These are phyloP conservation scores for Diutina neorugosa DNA, from an alignment of 1,139 yeast species.

Conservation along the genomic window DNA sequence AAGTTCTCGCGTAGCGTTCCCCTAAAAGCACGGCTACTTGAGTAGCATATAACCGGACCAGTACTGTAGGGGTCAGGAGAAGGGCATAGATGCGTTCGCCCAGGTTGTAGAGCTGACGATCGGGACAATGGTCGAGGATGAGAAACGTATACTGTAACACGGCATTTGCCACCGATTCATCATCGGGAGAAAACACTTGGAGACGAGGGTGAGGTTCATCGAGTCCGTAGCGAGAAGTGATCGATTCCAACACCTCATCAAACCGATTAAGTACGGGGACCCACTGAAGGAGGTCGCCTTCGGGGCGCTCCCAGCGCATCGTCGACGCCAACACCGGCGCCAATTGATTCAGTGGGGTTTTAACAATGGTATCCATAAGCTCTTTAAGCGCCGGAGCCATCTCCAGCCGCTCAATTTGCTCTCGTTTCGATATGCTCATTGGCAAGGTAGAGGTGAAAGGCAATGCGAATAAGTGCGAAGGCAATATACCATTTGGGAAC, in stretches of 20 bases:
- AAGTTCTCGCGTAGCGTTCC: slow-evolving; percentile 39
- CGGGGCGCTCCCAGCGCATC: slow-evolving; percentile 49
- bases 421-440: slow-evolving; percentile 11
- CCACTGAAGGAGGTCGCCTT: slow-evolving; percentile 72
- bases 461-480: background rate
- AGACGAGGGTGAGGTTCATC: slow-evolving; percentile 33
- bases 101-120: slow-evolving; percentile 57
- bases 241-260: slow-evolving; percentile 49
- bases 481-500: background rate
- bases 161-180: slow-evolving; percentile 33
- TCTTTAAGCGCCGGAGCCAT: slow-evolving; percentile 23
- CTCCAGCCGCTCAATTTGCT: slow-evolving; percentile 21
- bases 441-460: background rate
- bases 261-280: slow-evolving; percentile 62
- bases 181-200: slow-evolving; percentile 30
- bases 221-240: slow-evolving; percentile 44
- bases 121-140: slow-evolving; percentile 59
- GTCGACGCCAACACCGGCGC: slow-evolving; percentile 18
- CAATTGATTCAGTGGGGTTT: slow-evolving; percentile 20
- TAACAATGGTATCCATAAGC: slow-evolving; percentile 23
- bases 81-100: slow-evolving; percentile 50
- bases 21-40: slow-evolving; percentile 51
- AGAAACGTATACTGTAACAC: slow-evolving; percentile 51
- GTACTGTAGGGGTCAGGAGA: slow-evolving; percentile 47
- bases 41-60: slow-evolving; percentile 49